These are phyloP conservation scores for Leucaena leucocephala DNA, from an alignment of 306 rosid genomes.

Conservation along the genomic window DNA sequence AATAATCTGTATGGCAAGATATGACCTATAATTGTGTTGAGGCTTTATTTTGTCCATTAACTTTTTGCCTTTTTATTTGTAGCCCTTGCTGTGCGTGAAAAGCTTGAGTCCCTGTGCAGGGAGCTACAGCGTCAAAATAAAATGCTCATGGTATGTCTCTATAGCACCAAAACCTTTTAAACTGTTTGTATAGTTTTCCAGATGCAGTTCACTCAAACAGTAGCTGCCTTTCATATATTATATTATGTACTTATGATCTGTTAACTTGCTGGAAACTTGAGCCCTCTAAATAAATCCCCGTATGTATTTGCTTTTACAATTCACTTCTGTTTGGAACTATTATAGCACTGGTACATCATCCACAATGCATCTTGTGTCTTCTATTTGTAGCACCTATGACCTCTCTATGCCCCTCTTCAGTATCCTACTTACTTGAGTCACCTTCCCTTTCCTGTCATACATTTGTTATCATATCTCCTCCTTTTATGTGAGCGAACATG, in stretches of 20 bases:
- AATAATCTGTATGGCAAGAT: slow-evolving; percentile 17
- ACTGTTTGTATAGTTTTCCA: slow-evolving; percentile 27
- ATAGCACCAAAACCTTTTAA: slow-evolving; percentile 34
- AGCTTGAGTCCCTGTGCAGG: slow-evolving; percentile 94
- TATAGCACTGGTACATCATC: background rate
- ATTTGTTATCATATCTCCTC: background rate
- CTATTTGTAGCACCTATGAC: background rate
- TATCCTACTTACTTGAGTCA: background rate
- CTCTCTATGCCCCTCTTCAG: background rate
- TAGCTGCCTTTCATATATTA: slow-evolving; percentile 16
- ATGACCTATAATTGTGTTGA: slow-evolving; percentile 29
- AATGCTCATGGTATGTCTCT: slow-evolving; percentile 77
- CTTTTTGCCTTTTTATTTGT: slow-evolving; percentile 34
- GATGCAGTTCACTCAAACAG: slow-evolving; percentile 11
- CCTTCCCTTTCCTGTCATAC: background rate
- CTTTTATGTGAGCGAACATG: background rate
- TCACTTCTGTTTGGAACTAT: background rate
- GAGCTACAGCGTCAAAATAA: slow-evolving; percentile 97
- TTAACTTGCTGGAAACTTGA: slow-evolving; percentile 25
- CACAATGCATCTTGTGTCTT: slow-evolving; percentile 8
- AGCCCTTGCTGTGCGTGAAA: slow-evolving; percentile 87
- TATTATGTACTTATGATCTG: slow-evolving; percentile 6
- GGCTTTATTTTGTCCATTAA: slow-evolving; percentile 29
- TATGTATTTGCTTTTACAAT: background rate
- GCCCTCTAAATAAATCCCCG: background rate